Base-by-base conservation (phyloP, 164 flowering plant species). In the Macadamia integrifolia region DNA sequence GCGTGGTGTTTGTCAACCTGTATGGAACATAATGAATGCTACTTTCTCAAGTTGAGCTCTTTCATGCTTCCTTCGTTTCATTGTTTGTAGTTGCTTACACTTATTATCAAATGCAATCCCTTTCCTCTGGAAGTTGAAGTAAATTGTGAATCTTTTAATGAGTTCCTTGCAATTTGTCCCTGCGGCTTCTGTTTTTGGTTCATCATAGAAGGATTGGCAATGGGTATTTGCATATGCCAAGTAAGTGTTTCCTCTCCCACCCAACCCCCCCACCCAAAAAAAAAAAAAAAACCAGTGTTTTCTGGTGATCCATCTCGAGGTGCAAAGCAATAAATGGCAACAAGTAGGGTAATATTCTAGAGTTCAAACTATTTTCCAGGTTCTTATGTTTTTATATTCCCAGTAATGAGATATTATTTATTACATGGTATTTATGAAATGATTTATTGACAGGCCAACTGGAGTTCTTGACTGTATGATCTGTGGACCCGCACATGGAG, bases 401-500 rank as follows among this genome's bases (percentile, higher is more conserved):
- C 43, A 46, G 1, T 43, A 9, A 46, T 46, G 3, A 8, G 40
- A 35, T 46, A n/a, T 43, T 17, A 9, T 55, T 50, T 67, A 8
- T 64, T 40, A 28, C 60, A 5, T 31, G 50, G 23, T 29, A 7
- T 29, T 70, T 68, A 49, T 66, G 62, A 69, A 23, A 53, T 12
- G 59, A n/a, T 15, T 65, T 67, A 44, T n/a, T 64, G 44, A 58
- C 80, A 91, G 98, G 80, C 88, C 94, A 60, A 66, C 49, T 66
- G 84, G 79, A 66, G 9, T 75, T 67, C 50, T 82, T 61, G 99
- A 94, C 60, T 82, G 71, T 68, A 83, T 88, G 85, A 81, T 92
- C 42, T 85, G 93, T 65, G 59, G 89, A 59, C 96, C 96, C 64
- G 96, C 97, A 58, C 86, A 87, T 78, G 99, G 96, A 67, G 89